A percentile compares a stretch with the other conserved stretches of the same genome.
Evolutionary conservation across 805 yeast species (phyloP).

Genomic region (Yamadazyma takamatsuzukensis): DNA sequence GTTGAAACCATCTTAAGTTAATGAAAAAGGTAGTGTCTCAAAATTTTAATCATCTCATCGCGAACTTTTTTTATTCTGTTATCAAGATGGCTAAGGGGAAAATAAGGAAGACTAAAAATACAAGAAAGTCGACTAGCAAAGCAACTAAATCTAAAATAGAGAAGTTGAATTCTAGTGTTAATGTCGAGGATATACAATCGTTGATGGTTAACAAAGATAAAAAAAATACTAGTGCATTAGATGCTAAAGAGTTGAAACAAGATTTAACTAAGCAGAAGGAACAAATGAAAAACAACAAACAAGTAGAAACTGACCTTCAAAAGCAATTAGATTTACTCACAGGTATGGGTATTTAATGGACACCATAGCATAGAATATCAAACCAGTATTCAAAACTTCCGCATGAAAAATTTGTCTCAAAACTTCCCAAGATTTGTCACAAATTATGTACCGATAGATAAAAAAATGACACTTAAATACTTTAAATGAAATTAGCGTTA

Average conservation of each 20-base stretch:
- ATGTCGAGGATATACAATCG: conserved; percentile 17
- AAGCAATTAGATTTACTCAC: conserved; percentile 47
- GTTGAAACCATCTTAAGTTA: conserved; percentile 71
- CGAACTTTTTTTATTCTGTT: conserved; percentile 4
- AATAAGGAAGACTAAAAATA: conserved; percentile 3
- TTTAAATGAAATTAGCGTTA: too few species aligned
- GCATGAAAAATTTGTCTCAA: too few species aligned
- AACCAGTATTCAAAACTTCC: too few species aligned
- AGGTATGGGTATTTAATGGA: conserved; percentile 27
- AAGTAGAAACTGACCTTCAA: conserved; percentile 39
- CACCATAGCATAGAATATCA: too few species aligned
- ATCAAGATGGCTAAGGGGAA: conserved; percentile 1
- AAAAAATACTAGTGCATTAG: conserved; percentile 27
- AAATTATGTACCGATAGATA: too few species aligned
- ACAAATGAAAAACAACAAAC: conserved; percentile 22
- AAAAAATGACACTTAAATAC: too few species aligned
- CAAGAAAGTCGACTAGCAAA: conserved; percentile 20
- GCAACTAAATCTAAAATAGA: conserved; percentile 30
- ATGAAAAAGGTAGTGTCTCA: background rate
- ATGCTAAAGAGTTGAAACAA: conserved; percentile 29
- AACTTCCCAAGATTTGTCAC: too few species aligned
- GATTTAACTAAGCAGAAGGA: conserved; percentile 39
- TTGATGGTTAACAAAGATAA: conserved; percentile 3
- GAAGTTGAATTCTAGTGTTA: conserved; percentile 32
- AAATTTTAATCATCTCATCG: conserved; percentile 11